phyloP scores from a whole-genome alignment of 169 alveolate species.

The Cryptosporidium sp. region DNA sequence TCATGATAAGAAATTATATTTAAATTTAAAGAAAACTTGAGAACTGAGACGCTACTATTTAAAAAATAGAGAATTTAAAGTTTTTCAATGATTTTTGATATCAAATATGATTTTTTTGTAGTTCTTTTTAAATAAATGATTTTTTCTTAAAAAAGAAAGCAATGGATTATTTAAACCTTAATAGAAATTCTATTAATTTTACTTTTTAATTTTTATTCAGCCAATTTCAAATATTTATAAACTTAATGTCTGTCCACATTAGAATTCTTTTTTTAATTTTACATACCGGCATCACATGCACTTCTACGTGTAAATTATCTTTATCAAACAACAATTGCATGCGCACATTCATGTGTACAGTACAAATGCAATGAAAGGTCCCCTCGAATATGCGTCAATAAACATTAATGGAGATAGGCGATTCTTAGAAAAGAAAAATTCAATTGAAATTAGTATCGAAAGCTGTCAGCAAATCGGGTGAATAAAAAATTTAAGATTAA shows the following conservation, averaged over 20 bases:
- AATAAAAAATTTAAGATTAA: not conserved
- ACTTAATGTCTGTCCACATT: not conserved
- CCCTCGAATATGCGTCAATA: no score
- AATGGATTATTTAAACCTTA: not conserved
- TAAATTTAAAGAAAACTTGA: not conserved
- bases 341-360: not conserved
- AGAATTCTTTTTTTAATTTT: not conserved
- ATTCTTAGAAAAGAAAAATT: not conserved
- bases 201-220: no score
- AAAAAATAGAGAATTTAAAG: not conserved
- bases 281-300: not conserved
- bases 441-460: no score
- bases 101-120: no score
- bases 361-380: not conserved
- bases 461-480: no score
- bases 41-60: no score
- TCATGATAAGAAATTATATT: not conserved
- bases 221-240: not conserved
- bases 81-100: not conserved
- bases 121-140: no score
- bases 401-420: not conserved
- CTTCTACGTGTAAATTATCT: no score
- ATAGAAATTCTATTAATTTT: not conserved
- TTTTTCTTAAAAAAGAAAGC: no score
- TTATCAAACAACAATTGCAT: not conserved